Conservation (phyloP, 116 monocot species). For the Iris pallida region DNA sequence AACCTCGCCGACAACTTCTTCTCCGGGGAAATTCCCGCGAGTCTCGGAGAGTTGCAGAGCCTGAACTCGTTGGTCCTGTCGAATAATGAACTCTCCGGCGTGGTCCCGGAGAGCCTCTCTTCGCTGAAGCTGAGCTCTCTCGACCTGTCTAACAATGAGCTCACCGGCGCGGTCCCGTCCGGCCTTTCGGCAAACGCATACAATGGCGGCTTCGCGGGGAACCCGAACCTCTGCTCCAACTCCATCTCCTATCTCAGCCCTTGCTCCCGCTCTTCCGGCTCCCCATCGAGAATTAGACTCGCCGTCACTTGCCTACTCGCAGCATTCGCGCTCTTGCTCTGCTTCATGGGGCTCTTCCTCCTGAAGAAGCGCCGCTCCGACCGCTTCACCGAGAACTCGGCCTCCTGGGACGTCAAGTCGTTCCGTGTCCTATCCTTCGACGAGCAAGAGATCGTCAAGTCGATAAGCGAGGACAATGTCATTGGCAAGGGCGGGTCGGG, state of each 20-base stretch:
- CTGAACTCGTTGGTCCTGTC: constrained; percentile 32
- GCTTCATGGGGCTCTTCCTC: constrained; percentile 15
- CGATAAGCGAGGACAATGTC: constrained; percentile 48
- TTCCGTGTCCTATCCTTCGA: constrained; percentile 41
- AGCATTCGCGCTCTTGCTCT: constrained; percentile 16
- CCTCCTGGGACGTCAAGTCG: constrained; percentile 39
- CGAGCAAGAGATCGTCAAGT: constrained; percentile 38
- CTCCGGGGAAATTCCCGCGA: constrained; percentile 38
- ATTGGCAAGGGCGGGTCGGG: constrained; percentile 84
- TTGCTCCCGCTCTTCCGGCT: constrained; percentile 4
- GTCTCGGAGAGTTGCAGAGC: constrained; percentile 20
- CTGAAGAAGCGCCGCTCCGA: neutral
- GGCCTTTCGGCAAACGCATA: constrained; percentile 30
- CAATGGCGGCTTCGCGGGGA: constrained; percentile 33
- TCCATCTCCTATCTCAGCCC: constrained; percentile 16
- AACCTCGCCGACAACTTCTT: constrained; percentile 30
- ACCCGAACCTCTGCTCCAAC: constrained; percentile 33
- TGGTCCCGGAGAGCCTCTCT: constrained; percentile 28
- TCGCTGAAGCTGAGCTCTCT: constrained; percentile 36
- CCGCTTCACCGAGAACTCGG: neutral
- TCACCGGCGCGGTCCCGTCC: constrained; percentile 29
- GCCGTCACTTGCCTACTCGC: constrained; percentile 19
- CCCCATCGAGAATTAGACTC: constrained; percentile 13
- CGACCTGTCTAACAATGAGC: constrained; percentile 32
- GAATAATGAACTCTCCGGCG: constrained; percentile 32